Evolutionary conservation across 495 filamentous ascomycete species (phyloP).

Genomic region (Daldinia grandis): DNA sequence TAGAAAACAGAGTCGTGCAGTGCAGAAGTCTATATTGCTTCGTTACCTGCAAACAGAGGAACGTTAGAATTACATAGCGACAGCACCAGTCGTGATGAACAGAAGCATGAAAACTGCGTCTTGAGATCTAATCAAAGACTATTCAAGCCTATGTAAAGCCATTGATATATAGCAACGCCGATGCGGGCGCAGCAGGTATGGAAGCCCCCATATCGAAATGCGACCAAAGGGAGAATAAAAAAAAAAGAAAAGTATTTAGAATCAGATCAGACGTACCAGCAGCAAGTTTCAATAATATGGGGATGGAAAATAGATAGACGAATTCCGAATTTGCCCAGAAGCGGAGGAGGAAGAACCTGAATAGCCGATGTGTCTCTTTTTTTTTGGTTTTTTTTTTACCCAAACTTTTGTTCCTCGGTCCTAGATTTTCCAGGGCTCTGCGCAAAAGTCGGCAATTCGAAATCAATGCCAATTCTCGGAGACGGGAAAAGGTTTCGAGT

Average conservation of each 20-base stretch:
- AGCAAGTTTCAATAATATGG: conserved; percentile 36
- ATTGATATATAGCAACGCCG: conserved; percentile 23
- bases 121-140: conserved; percentile 15
- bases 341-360: conserved; percentile 48
- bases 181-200: conserved; percentile 4
- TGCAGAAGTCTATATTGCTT: conserved; percentile 18
- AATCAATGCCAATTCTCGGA: conserved; percentile 35
- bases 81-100: conserved; percentile 1
- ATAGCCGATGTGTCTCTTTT: conserved; percentile 38
- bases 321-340: conserved; percentile 42
- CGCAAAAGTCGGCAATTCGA: conserved; percentile 15
- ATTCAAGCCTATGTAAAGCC: conserved; percentile 23
- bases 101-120: neutral
- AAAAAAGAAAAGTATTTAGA: conserved; percentile 5
- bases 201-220: conserved; percentile 30
- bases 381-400: conserved; percentile 35
- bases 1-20: conserved; percentile 2
- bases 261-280: conserved; percentile 33
- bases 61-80: conserved; percentile 35
- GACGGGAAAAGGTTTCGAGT: conserved; percentile 42
- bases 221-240: conserved; percentile 6
- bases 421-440: conserved; percentile 2
- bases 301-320: conserved; percentile 45
- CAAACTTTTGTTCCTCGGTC: conserved; percentile 20
- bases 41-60: conserved; percentile 29